Evolutionary conservation across 495 filamentous ascomycete genomes (phyloP).

Genomic region (Annulohypoxylon stygium): DNA sequence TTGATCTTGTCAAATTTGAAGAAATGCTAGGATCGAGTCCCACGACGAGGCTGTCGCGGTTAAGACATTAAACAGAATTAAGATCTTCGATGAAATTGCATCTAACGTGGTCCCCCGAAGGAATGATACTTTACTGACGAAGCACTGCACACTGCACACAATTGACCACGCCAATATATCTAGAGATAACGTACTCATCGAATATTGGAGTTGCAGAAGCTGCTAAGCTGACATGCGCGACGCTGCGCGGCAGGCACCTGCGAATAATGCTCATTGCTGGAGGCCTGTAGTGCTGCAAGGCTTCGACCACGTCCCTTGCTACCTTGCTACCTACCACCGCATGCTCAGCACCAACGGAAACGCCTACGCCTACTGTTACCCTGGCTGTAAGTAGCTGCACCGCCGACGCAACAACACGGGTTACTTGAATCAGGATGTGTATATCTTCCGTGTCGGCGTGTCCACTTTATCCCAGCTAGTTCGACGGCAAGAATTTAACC

Average conservation of each 20-base stretch:
- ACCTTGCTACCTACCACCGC: slow-evolving; percentile 3
- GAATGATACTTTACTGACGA: background rate
- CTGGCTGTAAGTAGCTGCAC: slow-evolving; percentile 26
- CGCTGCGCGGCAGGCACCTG: slow-evolving; percentile 27
- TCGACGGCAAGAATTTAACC: slow-evolving; percentile 29
- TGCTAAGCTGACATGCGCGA: slow-evolving; percentile 25
- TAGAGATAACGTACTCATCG: slow-evolving; percentile 21
- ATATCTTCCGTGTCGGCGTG: slow-evolving; percentile 23
- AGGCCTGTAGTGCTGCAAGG: slow-evolving; percentile 41
- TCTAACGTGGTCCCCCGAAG: slow-evolving; percentile 8
- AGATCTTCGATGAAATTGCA: slow-evolving; percentile 27
- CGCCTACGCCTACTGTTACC: slow-evolving; percentile 29
- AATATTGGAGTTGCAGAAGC: slow-evolving; percentile 25
- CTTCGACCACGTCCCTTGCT: slow-evolving; percentile 31
- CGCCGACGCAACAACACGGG: slow-evolving; percentile 26
- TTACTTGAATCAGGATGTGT: slow-evolving; percentile 37
- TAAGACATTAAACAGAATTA: slow-evolving; percentile 8
- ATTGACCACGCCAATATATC: slow-evolving; percentile 13
- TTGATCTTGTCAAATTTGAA: slow-evolving; percentile 30
- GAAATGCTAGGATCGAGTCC: slow-evolving; percentile 6
- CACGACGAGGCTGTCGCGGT: slow-evolving; percentile 37
- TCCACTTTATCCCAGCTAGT: slow-evolving; percentile 28
- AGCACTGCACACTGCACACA: background rate
- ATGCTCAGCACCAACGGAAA: slow-evolving; percentile 22
- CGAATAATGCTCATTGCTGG: slow-evolving; percentile 37